Evolutionary conservation across 805 yeast genomes (phyloP).

Genomic region (Tetrapisispora arboricola): DNA sequence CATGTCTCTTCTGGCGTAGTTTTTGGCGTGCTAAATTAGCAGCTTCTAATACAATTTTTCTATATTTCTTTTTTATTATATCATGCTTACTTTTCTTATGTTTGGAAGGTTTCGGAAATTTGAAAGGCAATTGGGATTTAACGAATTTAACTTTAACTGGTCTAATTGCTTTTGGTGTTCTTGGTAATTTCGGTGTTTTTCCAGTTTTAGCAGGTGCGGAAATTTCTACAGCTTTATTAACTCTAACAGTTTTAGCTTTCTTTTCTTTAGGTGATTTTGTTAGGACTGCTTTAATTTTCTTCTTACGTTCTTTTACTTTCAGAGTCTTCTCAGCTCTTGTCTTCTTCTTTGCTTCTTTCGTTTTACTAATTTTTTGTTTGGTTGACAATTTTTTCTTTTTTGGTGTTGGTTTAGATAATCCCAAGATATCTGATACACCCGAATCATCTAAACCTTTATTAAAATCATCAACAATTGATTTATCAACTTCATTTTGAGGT

Average conservation of each 20-base stretch:
- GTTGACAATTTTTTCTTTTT: conserved; percentile 6
- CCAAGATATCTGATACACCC: conserved; percentile 12
- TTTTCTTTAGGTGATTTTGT: neutral
- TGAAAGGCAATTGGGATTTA: neutral
- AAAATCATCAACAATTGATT: conserved; percentile 21
- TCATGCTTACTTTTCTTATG: conserved; percentile 11
- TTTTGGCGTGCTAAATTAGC: conserved; percentile 22
- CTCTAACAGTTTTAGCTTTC: neutral
- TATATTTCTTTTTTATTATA: conserved; percentile 14
- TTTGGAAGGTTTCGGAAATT: conserved; percentile 7
- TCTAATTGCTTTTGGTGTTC: neutral
- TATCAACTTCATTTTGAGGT: conserved; percentile 10
- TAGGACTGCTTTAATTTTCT: neutral
- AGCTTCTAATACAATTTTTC: conserved; percentile 17
- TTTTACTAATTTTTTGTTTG: conserved; percentile 3
- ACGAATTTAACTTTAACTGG: neutral
- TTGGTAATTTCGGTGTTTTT: neutral
- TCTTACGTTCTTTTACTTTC: conserved; percentile 4
- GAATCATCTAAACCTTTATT: conserved; percentile 20
- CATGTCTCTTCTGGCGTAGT: conserved; percentile 14
- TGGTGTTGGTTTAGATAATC: conserved; percentile 8
- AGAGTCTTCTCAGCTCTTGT: neutral
- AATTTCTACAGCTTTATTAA: neutral
- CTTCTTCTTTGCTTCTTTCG: neutral
- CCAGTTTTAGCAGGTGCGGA: neutral